These are phyloP conservation scores for Melanogaster broomeanus DNA, from an alignment of 768 basidiomycete species.

Conservation along the genomic window DNA sequence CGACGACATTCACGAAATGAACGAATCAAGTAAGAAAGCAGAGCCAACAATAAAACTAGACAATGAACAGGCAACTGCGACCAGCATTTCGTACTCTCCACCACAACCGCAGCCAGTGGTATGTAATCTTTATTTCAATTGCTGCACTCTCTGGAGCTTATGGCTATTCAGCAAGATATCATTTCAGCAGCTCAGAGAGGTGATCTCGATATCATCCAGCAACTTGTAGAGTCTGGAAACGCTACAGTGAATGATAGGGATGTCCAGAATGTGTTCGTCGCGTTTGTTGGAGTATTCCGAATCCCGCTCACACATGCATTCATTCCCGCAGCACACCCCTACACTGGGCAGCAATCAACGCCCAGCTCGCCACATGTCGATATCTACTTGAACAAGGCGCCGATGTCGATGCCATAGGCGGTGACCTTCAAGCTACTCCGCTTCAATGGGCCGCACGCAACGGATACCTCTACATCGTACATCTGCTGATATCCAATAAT, in stretches of 20 bases:
- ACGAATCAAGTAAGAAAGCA: conserved; percentile 28
- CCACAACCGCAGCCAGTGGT: conserved; percentile 24
- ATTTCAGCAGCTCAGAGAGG: conserved; percentile 89
- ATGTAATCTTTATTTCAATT: background rate
- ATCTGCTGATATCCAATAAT: conserved; percentile 84
- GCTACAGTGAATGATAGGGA: conserved; percentile 80
- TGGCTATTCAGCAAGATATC: conserved; percentile 48
- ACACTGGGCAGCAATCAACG: conserved; percentile 98
- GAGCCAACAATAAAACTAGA: conserved; percentile 30
- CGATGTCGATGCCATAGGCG: conserved; percentile 91
- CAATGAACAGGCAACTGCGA: conserved; percentile 29
- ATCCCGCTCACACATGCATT: conserved; percentile 6
- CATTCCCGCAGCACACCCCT: conserved; percentile 61
- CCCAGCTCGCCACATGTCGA: conserved; percentile 85
- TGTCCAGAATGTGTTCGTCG: conserved; percentile 70
- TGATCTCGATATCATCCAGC: conserved; percentile 63
- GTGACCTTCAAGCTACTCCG: conserved; percentile 92
- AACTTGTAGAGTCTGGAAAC: conserved; percentile 70
- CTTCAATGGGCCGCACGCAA: conserved; percentile 98
- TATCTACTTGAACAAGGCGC: conserved; percentile 91
- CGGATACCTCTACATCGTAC: conserved; percentile 94
- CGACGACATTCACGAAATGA: conserved; percentile 29
- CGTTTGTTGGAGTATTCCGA: background rate
- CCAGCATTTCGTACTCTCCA: conserved; percentile 25
- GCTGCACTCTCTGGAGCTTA: background rate